Evolutionary conservation across 441 rosid genomes (phyloP), one percentile per base, ranked within the genome.

Genomic region (Gossypium trilobum): DNA sequence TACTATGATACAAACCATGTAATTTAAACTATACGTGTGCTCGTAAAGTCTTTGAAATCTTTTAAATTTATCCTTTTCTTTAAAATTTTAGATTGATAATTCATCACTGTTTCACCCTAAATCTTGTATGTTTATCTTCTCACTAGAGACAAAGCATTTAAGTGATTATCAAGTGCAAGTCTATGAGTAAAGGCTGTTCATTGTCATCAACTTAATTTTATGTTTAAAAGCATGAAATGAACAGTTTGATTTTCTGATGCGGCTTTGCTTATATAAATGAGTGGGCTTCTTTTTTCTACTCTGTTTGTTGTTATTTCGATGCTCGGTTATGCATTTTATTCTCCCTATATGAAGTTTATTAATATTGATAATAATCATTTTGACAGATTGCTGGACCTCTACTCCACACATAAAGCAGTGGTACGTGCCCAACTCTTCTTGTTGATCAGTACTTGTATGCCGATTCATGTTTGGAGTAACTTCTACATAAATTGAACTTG

Each of bases 341-440:
- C 27, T 51, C 17, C 14, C 56, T 5, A 8, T 39, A 31, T 3
- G 10, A 14, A 52, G 11, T 75, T 58, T 51, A 33, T 42, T 73
- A 51, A 59, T 66, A 55, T 10, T 0, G 50, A 27, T 11, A 50
- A 63, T 25, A 27, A 48, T 19, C 76, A 0, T 74, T 74, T 14
- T 85, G 78, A 75, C 86, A 90, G 98, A 73, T 82, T 93, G 98
- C 84, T 93, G 97, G 98, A 82, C 64, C 51, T 78, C 82, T 27
- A 90, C 95, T 73, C 81, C 88, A 50, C 93, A 86, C 72, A 81
- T 93, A 76, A 87, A 83, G 72, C 80, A 87, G 55, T 93, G 98
- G 98, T 91, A 87, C 48, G 22, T 44, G 27, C 80, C 64, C 59
- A 64, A 64, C 51, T 73, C 63, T 60, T 77, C 68, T 67, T 54